Percentiles rank a stretch among this genome's conserved stretches.
phyloP scores from a whole-genome alignment of 2,329 filamentous ascomycete genomes.

The Fusarium sp. region DNA sequence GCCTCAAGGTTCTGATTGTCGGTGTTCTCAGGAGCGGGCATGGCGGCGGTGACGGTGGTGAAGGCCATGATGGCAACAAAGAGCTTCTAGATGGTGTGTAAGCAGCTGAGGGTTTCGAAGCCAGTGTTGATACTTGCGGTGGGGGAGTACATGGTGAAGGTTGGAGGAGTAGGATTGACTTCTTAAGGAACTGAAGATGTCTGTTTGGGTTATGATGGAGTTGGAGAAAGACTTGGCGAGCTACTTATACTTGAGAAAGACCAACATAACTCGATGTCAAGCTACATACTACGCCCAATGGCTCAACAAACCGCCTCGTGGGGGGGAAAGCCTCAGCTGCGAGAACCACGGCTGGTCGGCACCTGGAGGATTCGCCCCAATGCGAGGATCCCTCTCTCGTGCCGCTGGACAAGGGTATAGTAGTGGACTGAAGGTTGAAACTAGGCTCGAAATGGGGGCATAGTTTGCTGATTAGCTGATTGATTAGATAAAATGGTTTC shows the following conservation, averaged over 20 bases:
- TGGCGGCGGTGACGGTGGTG: neutral
- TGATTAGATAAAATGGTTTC: neutral
- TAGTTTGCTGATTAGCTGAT: neutral
- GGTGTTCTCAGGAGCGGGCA: neutral
- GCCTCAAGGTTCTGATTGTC: neutral
- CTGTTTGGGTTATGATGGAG: neutral
- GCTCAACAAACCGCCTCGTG: neutral
- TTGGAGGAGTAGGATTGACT: neutral
- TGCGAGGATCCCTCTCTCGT: neutral
- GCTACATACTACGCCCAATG: neutral
- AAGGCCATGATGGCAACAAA: neutral
- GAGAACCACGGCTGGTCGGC: neutral
- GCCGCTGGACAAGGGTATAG: neutral
- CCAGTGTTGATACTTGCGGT: neutral
- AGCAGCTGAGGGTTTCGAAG: neutral
- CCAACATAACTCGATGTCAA: neutral
- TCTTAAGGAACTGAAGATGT: neutral
- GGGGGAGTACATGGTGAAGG: neutral
- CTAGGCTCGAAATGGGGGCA: neutral
- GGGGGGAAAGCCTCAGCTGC: neutral
- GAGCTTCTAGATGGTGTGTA: neutral
- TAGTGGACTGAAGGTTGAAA: neutral
- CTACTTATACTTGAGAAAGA: neutral
- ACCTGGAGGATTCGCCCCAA: neutral
- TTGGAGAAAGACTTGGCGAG: neutral